Base-by-base conservation (phyloP, 1,284 basidiomycete species). In the Pterulicium gracile region DNA sequence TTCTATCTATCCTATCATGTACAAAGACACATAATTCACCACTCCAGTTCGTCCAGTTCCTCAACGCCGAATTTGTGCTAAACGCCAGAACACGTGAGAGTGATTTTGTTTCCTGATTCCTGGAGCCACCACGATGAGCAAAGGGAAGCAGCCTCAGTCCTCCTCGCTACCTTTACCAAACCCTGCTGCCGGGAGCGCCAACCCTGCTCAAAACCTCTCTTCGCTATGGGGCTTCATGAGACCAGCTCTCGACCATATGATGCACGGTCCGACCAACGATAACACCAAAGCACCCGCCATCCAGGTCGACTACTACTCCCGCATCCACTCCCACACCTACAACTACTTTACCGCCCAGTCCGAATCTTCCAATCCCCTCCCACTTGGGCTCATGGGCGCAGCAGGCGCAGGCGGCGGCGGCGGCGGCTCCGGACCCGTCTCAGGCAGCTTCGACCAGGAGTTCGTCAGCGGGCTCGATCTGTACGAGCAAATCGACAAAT, bases 241-340 rank as follows among this genome's bases (percentile, higher is more conserved):
- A 46, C 83, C 84, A 24, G 83, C 83, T 5, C 64, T 87, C 40
- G 76, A 84, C 58, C 81, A 86, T 58, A 83, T 87, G 56, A 65
- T 86, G 48, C 77, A 79, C 52, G 73, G 74, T 19, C 71, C 81
- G n/a, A 73, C 74, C 23, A 78, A 79, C 56, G 67, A 69, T 51
- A 53, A 66, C 40, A 60, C 64, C 50, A 81, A 78, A 56, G 75
- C 81, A 3, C 82, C 83, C 24, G 63, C 78, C 12, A 77, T 87
- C 55, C 81, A 84, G 52, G 72, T 81, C 49, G 71, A 67, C 19
- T 82, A 81, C 54, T 82, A 85, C 56, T 76, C 81, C 59, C 80
- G 81, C 48, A 79, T 87, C 41, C 81, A 86, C 61, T 82, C 83
- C 18, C 79, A 81, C 20, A 78, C 77, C 47, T 87, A 86, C 68